Evolutionary conservation across 371 early-diverging fungal species (phyloP).

Genomic region (Rhizopus sp.): DNA sequence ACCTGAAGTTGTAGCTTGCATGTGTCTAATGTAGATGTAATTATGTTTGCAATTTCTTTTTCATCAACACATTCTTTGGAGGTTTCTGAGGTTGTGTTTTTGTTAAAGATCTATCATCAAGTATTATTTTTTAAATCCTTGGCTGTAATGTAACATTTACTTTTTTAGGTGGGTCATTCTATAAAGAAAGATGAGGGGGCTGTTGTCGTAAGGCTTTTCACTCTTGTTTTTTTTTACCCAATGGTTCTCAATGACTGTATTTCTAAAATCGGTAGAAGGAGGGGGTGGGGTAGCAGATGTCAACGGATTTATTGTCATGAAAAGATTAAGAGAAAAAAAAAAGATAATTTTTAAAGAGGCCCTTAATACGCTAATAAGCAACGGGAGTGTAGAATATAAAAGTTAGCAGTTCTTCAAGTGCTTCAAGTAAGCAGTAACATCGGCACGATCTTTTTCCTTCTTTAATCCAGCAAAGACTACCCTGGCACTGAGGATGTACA

Average conservation of each 20-base stretch:
- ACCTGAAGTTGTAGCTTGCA: constrained; percentile 18
- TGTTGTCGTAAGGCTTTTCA: background rate
- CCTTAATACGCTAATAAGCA: no score
- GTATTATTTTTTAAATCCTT: constrained; percentile 23
- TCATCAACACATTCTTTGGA: constrained; percentile 11
- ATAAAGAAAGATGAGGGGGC: background rate
- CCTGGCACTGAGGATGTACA: constrained; percentile 94
- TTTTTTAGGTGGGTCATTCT: constrained; percentile 55
- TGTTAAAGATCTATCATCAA: constrained; percentile 12
- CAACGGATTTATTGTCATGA: no score
- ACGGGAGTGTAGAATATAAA: no score
- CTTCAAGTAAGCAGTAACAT: constrained; percentile 91
- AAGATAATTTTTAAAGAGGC: no score
- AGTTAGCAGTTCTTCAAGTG: no score
- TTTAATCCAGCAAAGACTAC: constrained; percentile 98
- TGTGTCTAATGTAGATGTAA: constrained; percentile 11
- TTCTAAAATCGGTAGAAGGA: constrained; percentile 37
- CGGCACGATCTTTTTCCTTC: constrained; percentile 87
- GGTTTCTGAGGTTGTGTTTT: constrained; percentile 5
- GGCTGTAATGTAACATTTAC: constrained; percentile 3
- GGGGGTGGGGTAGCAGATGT: constrained; percentile 7
- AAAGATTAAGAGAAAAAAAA: no score
- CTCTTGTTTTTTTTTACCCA: constrained; percentile 28
- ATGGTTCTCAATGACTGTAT: constrained; percentile 47
- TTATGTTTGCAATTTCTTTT: constrained; percentile 6